Conservation (phyloP, 179 eudicot genomes). For the Spinacia oleracea region DNA sequence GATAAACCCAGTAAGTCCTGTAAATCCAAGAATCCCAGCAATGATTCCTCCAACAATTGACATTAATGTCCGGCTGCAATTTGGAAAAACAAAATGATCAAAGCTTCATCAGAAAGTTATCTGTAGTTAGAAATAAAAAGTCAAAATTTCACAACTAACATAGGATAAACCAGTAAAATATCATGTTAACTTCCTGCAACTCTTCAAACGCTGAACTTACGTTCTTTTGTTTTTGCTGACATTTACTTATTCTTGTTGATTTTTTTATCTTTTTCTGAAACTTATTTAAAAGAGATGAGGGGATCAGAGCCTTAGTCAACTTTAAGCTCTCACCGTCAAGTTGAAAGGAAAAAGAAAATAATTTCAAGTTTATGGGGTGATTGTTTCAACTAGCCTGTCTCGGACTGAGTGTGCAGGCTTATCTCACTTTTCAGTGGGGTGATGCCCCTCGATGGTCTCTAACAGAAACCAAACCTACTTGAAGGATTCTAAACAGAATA, state of each 20-base stretch:
- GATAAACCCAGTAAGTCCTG: slow-evolving; percentile 78
- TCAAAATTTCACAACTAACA: slow-evolving; percentile 10
- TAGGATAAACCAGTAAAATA: slow-evolving; percentile 2
- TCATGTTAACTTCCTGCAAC: neutral
- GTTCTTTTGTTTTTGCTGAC: too few species aligned
- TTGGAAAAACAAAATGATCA: slow-evolving; percentile 16
- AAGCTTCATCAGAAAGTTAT: neutral
- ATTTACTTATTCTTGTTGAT: too few species aligned
- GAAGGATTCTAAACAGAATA: neutral
- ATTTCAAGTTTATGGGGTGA: too few species aligned
- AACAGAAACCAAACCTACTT: too few species aligned
- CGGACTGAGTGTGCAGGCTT: too few species aligned
- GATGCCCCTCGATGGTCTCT: too few species aligned
- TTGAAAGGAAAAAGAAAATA: neutral
- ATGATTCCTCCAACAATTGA: slow-evolving; percentile 87
- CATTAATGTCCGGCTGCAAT: slow-evolving; percentile 90
- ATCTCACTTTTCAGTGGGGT: too few species aligned
- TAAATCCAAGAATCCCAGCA: slow-evolving; percentile 85
- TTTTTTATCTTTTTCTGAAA: too few species aligned
- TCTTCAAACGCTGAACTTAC: neutral
- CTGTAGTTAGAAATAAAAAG: neutral
- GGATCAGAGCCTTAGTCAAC: too few species aligned
- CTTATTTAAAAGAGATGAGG: too few species aligned
- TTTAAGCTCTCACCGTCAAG: neutral
- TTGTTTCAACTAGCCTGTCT: too few species aligned